Percentiles rank a stretch among this genome's conserved stretches.
These are phyloP conservation scores for Podospora sp. DNA, from an alignment of 495 filamentous ascomycete species.

Conservation along the genomic window DNA sequence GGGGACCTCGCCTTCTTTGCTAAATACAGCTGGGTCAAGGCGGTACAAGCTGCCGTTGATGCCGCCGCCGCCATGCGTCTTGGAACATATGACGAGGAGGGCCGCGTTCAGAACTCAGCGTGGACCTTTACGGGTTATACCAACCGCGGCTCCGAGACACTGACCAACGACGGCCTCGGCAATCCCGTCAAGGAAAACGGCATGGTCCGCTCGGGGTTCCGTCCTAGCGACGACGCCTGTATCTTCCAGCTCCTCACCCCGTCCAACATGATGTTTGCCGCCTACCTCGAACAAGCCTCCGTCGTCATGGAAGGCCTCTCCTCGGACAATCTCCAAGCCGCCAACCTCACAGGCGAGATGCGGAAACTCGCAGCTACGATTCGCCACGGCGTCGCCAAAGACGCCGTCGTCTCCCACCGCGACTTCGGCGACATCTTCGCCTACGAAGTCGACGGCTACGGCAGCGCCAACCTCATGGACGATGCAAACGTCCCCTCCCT, in stretches of 20 bases:
- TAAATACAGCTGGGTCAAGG: constrained; percentile 61
- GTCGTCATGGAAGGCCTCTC: constrained; percentile 56
- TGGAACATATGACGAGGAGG: constrained; percentile 59
- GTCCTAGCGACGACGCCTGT: constrained; percentile 63
- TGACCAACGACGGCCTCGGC: constrained; percentile 62
- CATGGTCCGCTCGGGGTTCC: constrained; percentile 63
- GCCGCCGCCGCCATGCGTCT: constrained; percentile 62
- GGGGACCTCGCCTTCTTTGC: constrained; percentile 60
- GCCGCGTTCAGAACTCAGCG: constrained; percentile 52
- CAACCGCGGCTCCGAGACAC: constrained; percentile 59
- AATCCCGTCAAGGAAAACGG: constrained; percentile 63
- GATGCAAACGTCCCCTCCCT: constrained; percentile 64
- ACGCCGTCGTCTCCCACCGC: constrained; percentile 38
- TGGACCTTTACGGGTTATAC: constrained; percentile 64
- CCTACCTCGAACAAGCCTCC: constrained; percentile 56
- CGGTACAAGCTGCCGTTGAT: constrained; percentile 56
- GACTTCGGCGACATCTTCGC: constrained; percentile 56
- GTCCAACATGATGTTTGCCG: constrained; percentile 67
- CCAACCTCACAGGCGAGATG: constrained; percentile 55
- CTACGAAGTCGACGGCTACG: constrained; percentile 65
- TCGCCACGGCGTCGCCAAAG: constrained; percentile 52
- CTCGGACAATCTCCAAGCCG: constrained; percentile 32
- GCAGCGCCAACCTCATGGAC: constrained; percentile 62
- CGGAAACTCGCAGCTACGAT: constrained; percentile 52
- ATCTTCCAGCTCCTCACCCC: constrained; percentile 63